Percentiles rank a stretch among this genome's conserved stretches.
Conservation (phyloP, 2,329 filamentous ascomycete genomes). For the Colletotrichum melonis region DNA sequence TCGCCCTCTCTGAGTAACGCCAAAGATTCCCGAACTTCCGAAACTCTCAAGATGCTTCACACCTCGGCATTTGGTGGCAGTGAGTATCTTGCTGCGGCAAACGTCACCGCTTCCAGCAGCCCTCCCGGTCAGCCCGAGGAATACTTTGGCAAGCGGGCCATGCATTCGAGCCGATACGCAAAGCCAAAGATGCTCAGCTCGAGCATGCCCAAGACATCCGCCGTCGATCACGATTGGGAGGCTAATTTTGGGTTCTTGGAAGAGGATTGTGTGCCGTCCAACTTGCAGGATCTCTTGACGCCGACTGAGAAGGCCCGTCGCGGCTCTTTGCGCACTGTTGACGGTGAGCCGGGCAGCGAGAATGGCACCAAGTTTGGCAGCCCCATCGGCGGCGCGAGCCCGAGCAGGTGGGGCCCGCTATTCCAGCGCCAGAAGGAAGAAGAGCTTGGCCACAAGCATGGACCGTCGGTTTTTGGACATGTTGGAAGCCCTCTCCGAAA, state of each 20-base stretch:
- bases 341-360: slow-evolving; percentile 61
- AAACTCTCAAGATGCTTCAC: slow-evolving; percentile 73
- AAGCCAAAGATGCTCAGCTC: slow-evolving; percentile 77
- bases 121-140: slow-evolving; percentile 68
- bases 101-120: slow-evolving; percentile 50
- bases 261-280: slow-evolving; percentile 87
- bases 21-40: slow-evolving; percentile 70
- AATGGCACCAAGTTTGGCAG: slow-evolving; percentile 70
- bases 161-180: slow-evolving; percentile 76
- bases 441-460: slow-evolving; percentile 54
- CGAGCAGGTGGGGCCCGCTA: slow-evolving; percentile 70
- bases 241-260: slow-evolving; percentile 80
- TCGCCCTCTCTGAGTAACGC: slow-evolving; percentile 77
- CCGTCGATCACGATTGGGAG: slow-evolving; percentile 74
- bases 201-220: slow-evolving; percentile 74
- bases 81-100: slow-evolving; percentile 68
- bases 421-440: slow-evolving; percentile 72
- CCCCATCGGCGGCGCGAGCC: slow-evolving; percentile 66
- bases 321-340: slow-evolving; percentile 67
- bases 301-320: slow-evolving; percentile 75
- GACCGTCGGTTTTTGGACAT: slow-evolving; percentile 71
- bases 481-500: slow-evolving; percentile 74
- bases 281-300: slow-evolving; percentile 73
- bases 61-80: slow-evolving; percentile 75
- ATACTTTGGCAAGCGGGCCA: slow-evolving; percentile 76